A percentile compares a stretch with the other conserved stretches of the same genome.
Evolutionary conservation across 2,329 filamentous ascomycete genomes (phyloP).

Genomic region (Herpotrichia juniperi): DNA sequence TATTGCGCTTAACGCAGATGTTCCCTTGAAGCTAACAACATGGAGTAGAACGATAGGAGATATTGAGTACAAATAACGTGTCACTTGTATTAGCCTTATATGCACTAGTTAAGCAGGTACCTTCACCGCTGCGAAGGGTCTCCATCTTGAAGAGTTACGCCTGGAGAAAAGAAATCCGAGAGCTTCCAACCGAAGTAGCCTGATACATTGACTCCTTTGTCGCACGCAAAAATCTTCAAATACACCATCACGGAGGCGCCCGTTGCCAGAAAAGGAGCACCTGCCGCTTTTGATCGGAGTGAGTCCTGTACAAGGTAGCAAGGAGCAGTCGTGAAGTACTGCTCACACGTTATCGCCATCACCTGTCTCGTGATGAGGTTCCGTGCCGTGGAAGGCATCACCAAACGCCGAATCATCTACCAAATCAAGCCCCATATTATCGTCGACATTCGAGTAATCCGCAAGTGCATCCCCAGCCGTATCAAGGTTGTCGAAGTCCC

Average conservation of each 20-base stretch:
- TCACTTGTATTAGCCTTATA: background rate
- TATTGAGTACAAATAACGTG: background rate
- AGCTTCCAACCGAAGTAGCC: background rate
- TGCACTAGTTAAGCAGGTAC: background rate
- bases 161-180: background rate
- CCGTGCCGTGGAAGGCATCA: slow-evolving; percentile 48
- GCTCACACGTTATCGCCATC: slow-evolving; percentile 32
- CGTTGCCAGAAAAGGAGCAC: background rate
- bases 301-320: background rate
- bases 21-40: too few relatives aligned
- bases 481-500: slow-evolving; percentile 45
- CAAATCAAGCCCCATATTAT: slow-evolving; percentile 44
- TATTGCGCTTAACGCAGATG: too few relatives aligned
- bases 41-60: background rate
- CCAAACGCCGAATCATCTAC: slow-evolving; percentile 49
- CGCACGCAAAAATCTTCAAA: background rate
- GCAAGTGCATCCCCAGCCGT: slow-evolving; percentile 48
- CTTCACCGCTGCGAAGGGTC: background rate
- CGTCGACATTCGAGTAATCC: slow-evolving; percentile 44
- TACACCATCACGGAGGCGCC: background rate
- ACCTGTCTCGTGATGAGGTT: slow-evolving; percentile 13
- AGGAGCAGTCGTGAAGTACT: background rate
- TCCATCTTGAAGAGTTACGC: background rate
- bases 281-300: background rate
- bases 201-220: background rate